Base-by-base conservation (phyloP, 257 asterid species). In the Nicotiana obtusifolia region DNA sequence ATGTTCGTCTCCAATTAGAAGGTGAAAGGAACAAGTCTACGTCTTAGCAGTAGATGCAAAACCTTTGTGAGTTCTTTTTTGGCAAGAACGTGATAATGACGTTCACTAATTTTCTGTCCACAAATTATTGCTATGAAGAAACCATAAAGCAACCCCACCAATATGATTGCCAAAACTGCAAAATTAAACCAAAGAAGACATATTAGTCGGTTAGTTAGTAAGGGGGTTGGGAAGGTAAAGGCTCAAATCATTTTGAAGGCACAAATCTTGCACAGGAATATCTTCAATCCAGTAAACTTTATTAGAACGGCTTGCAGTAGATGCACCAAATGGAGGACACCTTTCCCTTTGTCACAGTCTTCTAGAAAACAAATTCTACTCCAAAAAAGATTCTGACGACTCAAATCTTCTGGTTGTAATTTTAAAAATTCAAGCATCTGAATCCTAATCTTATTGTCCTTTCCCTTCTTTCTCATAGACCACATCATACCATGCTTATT, bases 61-160 rank as follows among this genome's bases (percentile, higher is more conserved):
- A 92, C 99, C 98, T 94, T 95, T 26, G 98, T 95, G 80, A 94
- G 88, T 87, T 94, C 99, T 85, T 94, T 95, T 89, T 95, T 95
- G 84, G 98, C 99, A 88, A 95, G 98, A 81, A 94, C 93, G 75
- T 95, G 98, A 93, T 94, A 92, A 88, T 95, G 99, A 76, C 99
- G 99, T 84, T 95, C 99, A 83, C 87, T 95, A 85, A 95, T 95
- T 90, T 90, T 91, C 88, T 95, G 97, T 82, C 98, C 99, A 81
- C 99, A 95, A 83, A 92, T 95, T 75, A 94, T 95, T 79, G 99
- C 99, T 76, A 95, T 92, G 91, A 95, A 94, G 97, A 94, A 94
- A 77, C 99, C 99, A 87, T 95, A 95, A 28, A 95, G 97, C 92
- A 95, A 89, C 28, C 99, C 98, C 86, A 95, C 99, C 93, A 95